These are phyloP conservation scores for Lolium perenne DNA, from an alignment of 176 grass and related monocot species.

Conservation along the genomic window DNA sequence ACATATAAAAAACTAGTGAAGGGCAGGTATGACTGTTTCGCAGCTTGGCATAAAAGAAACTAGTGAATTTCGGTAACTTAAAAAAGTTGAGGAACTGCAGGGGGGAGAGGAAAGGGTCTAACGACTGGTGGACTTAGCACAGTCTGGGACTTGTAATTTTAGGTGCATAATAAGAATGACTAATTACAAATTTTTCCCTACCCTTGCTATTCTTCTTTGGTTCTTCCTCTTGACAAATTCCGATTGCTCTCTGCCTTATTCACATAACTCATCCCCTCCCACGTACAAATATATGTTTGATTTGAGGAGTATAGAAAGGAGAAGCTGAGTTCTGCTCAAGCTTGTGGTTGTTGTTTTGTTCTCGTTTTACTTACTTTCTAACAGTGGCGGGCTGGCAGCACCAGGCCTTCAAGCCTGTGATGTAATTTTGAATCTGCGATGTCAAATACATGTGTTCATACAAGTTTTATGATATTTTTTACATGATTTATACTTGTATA, in stretches of 20 bases:
- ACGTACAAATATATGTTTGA: constrained; percentile 4
- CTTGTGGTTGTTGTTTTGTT: background rate
- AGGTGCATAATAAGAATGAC: background rate
- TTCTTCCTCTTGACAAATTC: background rate
- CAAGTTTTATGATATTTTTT: too few species aligned
- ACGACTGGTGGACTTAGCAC: background rate
- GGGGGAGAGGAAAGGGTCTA: background rate
- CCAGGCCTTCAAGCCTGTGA: too few species aligned
- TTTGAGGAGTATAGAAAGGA: background rate
- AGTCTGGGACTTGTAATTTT: background rate
- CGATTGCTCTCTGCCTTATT: background rate
- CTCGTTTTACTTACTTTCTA: background rate
- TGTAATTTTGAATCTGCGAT: too few species aligned
- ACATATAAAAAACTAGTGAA: background rate
- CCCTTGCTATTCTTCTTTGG: background rate
- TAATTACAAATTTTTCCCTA: background rate
- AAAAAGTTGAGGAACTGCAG: background rate
- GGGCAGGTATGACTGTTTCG: background rate
- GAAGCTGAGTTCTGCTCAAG: background rate
- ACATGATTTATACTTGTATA: too few species aligned
- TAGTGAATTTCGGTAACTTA: background rate
- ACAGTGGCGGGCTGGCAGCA: background rate
- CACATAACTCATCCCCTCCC: background rate
- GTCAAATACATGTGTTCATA: too few species aligned
- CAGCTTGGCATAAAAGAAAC: constrained; percentile 15